These are phyloP conservation scores for Senecio squalidus DNA, from an alignment of 140 eudicot genomes.

Conservation along the genomic window DNA sequence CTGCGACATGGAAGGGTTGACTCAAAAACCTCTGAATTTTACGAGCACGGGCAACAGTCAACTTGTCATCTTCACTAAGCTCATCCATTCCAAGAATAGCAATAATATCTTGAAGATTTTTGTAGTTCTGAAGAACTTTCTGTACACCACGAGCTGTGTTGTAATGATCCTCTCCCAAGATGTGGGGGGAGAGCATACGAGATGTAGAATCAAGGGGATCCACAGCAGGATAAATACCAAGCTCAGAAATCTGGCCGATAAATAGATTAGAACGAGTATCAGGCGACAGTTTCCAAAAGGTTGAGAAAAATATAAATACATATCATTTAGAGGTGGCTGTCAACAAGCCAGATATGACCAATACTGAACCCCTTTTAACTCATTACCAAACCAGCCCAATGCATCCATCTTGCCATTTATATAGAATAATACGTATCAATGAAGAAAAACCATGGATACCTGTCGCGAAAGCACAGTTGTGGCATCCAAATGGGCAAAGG, in stretches of 20 bases:
- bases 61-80: constrained; percentile 62
- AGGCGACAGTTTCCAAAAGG: not conserved
- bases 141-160: constrained; percentile 69
- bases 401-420: too few relatives aligned
- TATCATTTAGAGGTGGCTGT: not conserved
- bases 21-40: constrained; percentile 52
- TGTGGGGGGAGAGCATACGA: constrained; percentile 57
- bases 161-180: constrained; percentile 61
- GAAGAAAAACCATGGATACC: constrained; percentile 14
- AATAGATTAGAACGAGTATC: constrained; percentile 1
- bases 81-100: constrained; percentile 73
- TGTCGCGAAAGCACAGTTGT: constrained; percentile 46
- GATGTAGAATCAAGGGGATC: constrained; percentile 68
- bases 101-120: constrained; percentile 65
- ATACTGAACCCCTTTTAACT: too few relatives aligned
- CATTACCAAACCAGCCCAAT: not conserved
- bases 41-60: constrained; percentile 64
- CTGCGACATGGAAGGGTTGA: constrained; percentile 74
- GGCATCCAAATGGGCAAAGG: constrained; percentile 62
- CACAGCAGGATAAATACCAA: constrained; percentile 52
- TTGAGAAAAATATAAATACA: not conserved
- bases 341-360: not conserved
- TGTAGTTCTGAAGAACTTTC: constrained; percentile 53
- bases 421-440: too few relatives aligned
- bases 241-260: constrained; percentile 25